A percentile compares a stretch with the other conserved stretches of the same genome.
Conservation (phyloP, 2,329 filamentous ascomycete species). For the Annulohypoxylon truncatum region DNA sequence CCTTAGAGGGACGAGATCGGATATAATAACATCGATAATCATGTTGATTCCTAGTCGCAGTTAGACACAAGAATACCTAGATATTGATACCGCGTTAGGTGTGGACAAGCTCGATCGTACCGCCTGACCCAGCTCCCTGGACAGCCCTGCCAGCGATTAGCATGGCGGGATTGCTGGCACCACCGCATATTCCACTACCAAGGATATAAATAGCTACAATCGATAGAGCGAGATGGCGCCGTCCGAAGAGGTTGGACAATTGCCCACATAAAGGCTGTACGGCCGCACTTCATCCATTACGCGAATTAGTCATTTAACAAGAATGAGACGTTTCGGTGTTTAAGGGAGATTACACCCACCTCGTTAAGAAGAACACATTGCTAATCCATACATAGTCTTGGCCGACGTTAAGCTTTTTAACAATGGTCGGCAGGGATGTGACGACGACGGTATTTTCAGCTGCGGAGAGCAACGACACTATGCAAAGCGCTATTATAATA, state of each 20-base stretch:
- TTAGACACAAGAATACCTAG: background rate
- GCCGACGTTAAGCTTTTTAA: constrained; percentile 40
- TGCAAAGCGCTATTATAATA: constrained; percentile 39
- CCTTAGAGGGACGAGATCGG: constrained; percentile 61
- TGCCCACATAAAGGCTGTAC: constrained; percentile 60
- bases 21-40: constrained; percentile 60
- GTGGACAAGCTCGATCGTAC: constrained; percentile 6
- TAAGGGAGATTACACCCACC: background rate
- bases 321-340: background rate
- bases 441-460: constrained; percentile 48
- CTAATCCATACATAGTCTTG: constrained; percentile 46
- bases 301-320: background rate
- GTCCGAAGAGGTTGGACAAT: constrained; percentile 59
- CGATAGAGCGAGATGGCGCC: constrained; percentile 52
- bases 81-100: background rate
- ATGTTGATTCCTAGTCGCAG: constrained; percentile 46
- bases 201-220: constrained; percentile 57
- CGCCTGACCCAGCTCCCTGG: constrained; percentile 55
- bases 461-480: constrained; percentile 39
- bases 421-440: constrained; percentile 45
- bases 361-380: constrained; percentile 49
- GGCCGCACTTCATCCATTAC: constrained; percentile 46
- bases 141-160: constrained; percentile 56
- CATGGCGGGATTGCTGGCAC: constrained; percentile 52
- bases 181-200: constrained; percentile 59